Evolutionary conservation across 352 stramenopile genomes (phyloP).

Genomic region (Peronospora farinosa): DNA sequence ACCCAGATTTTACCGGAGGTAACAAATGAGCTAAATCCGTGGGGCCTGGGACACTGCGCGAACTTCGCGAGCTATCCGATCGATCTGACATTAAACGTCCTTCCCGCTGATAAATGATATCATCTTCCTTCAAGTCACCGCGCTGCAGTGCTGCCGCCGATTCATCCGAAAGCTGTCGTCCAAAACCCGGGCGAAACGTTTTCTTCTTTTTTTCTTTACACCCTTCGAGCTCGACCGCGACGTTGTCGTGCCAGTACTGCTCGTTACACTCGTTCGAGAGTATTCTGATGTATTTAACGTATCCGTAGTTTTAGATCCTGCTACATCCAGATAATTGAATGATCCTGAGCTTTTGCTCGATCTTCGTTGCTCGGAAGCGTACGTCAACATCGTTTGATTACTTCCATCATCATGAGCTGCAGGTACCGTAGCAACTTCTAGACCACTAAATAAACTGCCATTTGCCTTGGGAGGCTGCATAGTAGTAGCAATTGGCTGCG

Average conservation of each 20-base stretch:
- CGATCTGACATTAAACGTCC: constrained; percentile 22
- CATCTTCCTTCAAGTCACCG: constrained; percentile 67
- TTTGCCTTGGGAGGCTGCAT: constrained; percentile 3
- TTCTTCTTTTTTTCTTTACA: constrained; percentile 82
- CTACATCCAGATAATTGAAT: constrained; percentile 64
- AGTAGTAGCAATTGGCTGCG: not conserved
- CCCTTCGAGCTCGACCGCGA: constrained; percentile 39
- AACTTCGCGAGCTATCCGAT: constrained; percentile 26
- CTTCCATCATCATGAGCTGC: constrained; percentile 22
- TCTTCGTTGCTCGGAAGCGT: constrained; percentile 37
- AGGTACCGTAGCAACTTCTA: constrained; percentile 35
- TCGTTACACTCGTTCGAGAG: constrained; percentile 24
- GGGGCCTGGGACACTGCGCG: constrained; percentile 32
- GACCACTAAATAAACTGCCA: constrained; percentile 43
- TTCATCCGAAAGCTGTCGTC: constrained; percentile 78
- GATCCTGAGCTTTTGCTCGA: constrained; percentile 31
- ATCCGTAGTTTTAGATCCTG: constrained; percentile 12
- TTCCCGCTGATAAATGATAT: constrained; percentile 45
- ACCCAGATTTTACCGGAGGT: constrained; percentile 48
- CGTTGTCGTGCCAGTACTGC: constrained; percentile 24
- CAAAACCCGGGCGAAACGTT: constrained; percentile 78
- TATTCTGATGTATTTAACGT: constrained; percentile 15
- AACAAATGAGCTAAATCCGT: constrained; percentile 64
- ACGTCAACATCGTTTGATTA: constrained; percentile 11
- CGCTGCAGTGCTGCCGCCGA: constrained; percentile 68